Percentiles rank a stretch among this genome's conserved stretches.
Evolutionary conservation across 768 basidiomycete species (phyloP).

Genomic region (Russula abietina): DNA sequence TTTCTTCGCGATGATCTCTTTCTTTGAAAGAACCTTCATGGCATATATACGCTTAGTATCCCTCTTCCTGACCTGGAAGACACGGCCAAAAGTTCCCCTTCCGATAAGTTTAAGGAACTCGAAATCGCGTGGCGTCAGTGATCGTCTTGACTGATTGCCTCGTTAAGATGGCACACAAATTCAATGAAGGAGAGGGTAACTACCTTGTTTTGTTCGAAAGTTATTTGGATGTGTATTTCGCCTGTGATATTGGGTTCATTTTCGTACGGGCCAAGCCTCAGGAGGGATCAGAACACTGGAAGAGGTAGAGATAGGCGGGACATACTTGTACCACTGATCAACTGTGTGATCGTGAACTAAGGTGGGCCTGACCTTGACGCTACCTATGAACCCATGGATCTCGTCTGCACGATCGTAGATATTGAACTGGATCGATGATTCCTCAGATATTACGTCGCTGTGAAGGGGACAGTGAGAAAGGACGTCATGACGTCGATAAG

Average conservation of each 20-base stretch:
- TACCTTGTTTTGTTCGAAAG: conserved; percentile 88
- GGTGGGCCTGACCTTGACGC: conserved; percentile 84
- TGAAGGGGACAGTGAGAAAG: conserved; percentile 17
- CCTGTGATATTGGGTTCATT: conserved; percentile 75
- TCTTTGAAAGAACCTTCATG: conserved; percentile 98
- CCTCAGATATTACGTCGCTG: conserved; percentile 91
- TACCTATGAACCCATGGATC: conserved; percentile 86
- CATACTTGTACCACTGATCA: conserved; percentile 96
- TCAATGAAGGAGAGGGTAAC: conserved; percentile 28
- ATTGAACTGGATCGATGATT: conserved; percentile 77
- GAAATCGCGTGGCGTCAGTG: conserved; percentile 91
- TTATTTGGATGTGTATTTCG: conserved; percentile 91
- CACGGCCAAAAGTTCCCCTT: conserved; percentile 94
- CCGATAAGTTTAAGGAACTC: conserved; percentile 99
- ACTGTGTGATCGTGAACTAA: conserved; percentile 91
- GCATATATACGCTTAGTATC: conserved; percentile 99
- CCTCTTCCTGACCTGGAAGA: conserved; percentile 97
- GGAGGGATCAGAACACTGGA: not conserved
- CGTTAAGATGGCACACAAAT: not conserved
- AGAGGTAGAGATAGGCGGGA: conserved; percentile 26
- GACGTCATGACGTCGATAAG: conserved; percentile 14
- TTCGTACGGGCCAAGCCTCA: conserved; percentile 67
- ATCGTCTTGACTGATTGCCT: conserved; percentile 61
- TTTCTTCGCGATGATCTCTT: conserved; percentile 98
- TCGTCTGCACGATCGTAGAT: conserved; percentile 84